Percentiles rank a stretch among this genome's conserved stretches.
Conservation (phyloP, 257 asterid species). For the Solanum peruvianum region DNA sequence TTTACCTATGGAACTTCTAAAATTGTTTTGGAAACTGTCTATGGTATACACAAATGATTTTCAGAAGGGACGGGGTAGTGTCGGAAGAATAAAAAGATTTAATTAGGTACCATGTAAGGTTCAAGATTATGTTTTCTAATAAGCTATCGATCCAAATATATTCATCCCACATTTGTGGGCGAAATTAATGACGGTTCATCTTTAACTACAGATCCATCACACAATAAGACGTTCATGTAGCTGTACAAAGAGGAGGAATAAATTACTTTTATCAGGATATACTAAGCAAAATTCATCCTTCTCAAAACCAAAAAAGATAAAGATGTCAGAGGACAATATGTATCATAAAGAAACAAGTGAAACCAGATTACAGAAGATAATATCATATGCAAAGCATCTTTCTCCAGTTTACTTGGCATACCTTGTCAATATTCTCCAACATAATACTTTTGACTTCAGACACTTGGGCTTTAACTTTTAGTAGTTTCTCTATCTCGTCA, state of each 20-base stretch:
- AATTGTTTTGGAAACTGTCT: not conserved
- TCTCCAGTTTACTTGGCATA: constrained; percentile 10
- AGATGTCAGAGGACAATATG: not conserved
- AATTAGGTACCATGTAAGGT: not conserved
- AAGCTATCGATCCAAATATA: not conserved
- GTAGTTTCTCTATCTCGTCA: constrained; percentile 76
- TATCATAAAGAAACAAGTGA: not conserved
- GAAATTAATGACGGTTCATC: not conserved
- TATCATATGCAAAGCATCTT: not conserved
- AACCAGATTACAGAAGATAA: not conserved
- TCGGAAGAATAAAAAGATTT: not conserved
- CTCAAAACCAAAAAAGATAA: not conserved
- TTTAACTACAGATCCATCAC: not conserved
- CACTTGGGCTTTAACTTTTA: constrained; percentile 88
- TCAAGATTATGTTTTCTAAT: not conserved
- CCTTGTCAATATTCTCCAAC: constrained; percentile 90
- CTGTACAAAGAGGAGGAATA: not conserved
- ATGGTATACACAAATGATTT: not conserved
- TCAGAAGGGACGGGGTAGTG: not conserved
- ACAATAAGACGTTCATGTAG: not conserved
- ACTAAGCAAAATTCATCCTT: not conserved
- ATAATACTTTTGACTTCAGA: constrained; percentile 80
- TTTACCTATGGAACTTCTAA: not conserved
- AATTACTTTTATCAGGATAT: not conserved
- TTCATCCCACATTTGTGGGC: not conserved